Base-by-base conservation (phyloP, 2,329 filamentous ascomycete genomes). In the Sporothrix luriei region DNA sequence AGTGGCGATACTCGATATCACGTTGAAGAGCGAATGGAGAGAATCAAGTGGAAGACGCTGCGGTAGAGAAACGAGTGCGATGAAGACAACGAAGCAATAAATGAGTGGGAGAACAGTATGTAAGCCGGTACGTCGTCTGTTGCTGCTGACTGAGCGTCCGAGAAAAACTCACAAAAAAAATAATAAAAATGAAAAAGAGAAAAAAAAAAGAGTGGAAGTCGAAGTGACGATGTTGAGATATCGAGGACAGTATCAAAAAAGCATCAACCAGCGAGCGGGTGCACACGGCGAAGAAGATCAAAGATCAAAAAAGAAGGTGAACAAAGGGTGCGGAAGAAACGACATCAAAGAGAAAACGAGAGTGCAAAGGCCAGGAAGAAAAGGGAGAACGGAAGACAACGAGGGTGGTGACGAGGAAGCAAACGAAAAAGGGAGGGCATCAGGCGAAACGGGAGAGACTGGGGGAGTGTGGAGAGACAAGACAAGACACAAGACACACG, bases 1-100 rank as follows among this genome's bases (percentile, higher is more conserved):
- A 59, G 5, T 33, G 52, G 57, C 57, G 57, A 62, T 62, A 62
- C 38, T 62, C 57, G 57, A 62, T 62, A 62, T 46, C 57, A 21
- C 57, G 19, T 10, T 24, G 11, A 7, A 38, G 29, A 13, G 55
- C 29, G 7, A 40, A 59, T 40, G 55, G 29, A 14, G 55, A 59
- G 9, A 26, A 62, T 26, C 14, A n/a, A 19, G 11, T 26, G 10
- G 5, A 59, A 46, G n/a, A 46, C 16, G 19, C 26, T 19, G n/a
- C 46, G 33, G 51, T 64, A 52, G 46, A 26, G n/a, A 46, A 64
- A 64, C 24, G 69, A 68, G 21, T 72, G 71, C 68, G 68, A 67
- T 72, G 68, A 70, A 71, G 70, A 72, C 70, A 69, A 54, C 54
- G 38, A 62, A 33, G 54, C 6, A 59, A 26, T 38, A 49, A 43